Base-by-base conservation (phyloP, 164 flowering plant genomes). In the Chloranthus sessilifolius region DNA sequence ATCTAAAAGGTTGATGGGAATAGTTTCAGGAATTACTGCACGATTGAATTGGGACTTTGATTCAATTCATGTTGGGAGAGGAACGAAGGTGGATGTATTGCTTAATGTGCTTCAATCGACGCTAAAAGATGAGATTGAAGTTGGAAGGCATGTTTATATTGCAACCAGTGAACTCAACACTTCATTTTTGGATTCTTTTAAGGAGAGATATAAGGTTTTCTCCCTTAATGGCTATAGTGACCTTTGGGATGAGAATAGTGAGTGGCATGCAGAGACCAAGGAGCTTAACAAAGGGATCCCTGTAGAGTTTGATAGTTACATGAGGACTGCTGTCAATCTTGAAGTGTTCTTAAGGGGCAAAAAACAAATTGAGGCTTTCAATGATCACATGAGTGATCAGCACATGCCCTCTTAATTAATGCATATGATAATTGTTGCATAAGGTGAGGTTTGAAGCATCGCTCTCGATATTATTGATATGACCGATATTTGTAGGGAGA, bases 291-390 rank as follows among this genome's bases (percentile, higher is more conserved):
- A 73, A 22, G 91, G 95, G 9, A 63, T 46, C 56, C 72, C 89
- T 9, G 92, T 90, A 27, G 95, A 82, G 29, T 90, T 90, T 43
- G 98, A 90, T 62, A 95, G 87, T 19, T 90, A 84, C 71, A 90
- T 90, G 98, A 82, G 81, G 54, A 70, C 63, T 2, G 82, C 80
- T 5, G 85, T 87, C 29, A 95, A 90, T 49, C 79, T 87, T 11
- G 97, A 87, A 47, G 97, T 90, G 52, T 90, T 84, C 78, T 68
- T 82, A 65, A 80, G 88, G 66, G 97, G 91, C 25, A 87, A 87
- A 48, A 90, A 76, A 67, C 95, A 84, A 69, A 64, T 86, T 11
- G 95, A 90, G 68, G 87, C 97, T 12, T 90, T 90, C 75, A 87
- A 82, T 50, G 95, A 90, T 62, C 89, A 87, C 45, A 87, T 95